A percentile compares a stretch with the other conserved stretches of the same genome.
phyloP scores from a whole-genome alignment of 352 stramenopile genomes.

The Blastocystis sp. region DNA sequence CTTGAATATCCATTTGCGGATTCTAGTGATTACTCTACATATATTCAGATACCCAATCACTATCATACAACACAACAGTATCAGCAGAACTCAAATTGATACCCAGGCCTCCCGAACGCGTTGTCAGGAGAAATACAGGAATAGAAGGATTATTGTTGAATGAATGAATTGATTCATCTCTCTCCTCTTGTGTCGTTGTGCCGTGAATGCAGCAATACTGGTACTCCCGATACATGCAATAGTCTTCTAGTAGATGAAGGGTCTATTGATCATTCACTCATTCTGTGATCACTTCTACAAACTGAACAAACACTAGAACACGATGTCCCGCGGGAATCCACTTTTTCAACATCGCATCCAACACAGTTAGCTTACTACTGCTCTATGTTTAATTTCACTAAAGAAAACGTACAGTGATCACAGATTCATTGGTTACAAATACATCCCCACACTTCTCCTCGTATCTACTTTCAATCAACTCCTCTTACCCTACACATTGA shows the following conservation, averaged over 20 bases:
- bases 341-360: constrained; percentile 83
- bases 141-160: constrained; percentile 84
- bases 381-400: too few relatives aligned
- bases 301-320: constrained; percentile 85
- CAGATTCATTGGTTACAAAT: constrained; percentile 29
- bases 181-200: constrained; percentile 88
- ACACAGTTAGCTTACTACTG: constrained; percentile 78
- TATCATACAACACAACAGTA: constrained; percentile 98
- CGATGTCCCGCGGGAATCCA: constrained; percentile 80
- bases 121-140: constrained; percentile 96
- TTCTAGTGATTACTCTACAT: constrained; percentile 74
- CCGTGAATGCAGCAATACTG: constrained; percentile 91
- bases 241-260: constrained; percentile 84
- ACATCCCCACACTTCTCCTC: background rate
- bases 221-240: constrained; percentile 79
- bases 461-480: background rate
- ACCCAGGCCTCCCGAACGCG: constrained; percentile 90
- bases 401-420: background rate
- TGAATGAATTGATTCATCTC: constrained; percentile 93
- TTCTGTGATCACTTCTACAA: constrained; percentile 68
- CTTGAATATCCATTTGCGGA: constrained; percentile 88
- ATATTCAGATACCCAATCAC: constrained; percentile 81
- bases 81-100: constrained; percentile 96
- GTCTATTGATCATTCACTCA: constrained; percentile 74
- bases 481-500: constrained; percentile 23